Percentiles rank a stretch among this genome's conserved stretches.
Conservation (phyloP, 176 grass and related monocot species). For the Guadua angustifolia region DNA sequence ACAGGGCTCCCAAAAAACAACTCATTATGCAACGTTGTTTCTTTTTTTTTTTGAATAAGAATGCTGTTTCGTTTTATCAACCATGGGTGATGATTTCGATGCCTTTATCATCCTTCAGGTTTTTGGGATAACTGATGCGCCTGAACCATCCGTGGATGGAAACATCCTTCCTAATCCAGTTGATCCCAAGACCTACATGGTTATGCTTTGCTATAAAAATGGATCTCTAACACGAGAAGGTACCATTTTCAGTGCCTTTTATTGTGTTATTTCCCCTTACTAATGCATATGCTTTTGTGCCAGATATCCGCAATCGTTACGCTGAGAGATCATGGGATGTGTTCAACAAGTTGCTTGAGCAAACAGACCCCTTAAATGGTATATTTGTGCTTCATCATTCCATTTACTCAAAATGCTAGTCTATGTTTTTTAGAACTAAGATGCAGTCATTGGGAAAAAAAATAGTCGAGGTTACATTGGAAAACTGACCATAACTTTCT, state of each 20-base stretch:
- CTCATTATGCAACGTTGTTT: not conserved
- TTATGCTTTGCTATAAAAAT: slow-evolving; percentile 87
- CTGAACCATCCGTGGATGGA: slow-evolving; percentile 58
- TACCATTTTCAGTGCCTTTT: slow-evolving; percentile 22
- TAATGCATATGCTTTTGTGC: slow-evolving; percentile 11
- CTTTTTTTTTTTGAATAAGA: not conserved
- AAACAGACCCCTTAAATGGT: slow-evolving; percentile 76
- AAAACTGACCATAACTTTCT: not conserved
- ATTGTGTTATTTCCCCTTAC: not conserved
- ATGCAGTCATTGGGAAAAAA: not conserved
- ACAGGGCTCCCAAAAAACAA: not conserved
- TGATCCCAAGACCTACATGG: slow-evolving; percentile 68
- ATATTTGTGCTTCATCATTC: not conserved
- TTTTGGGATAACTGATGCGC: slow-evolving; percentile 52
- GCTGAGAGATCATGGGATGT: slow-evolving; percentile 82
- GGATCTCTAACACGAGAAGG: slow-evolving; percentile 76
- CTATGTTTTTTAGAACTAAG: not conserved
- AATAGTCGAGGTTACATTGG: not conserved
- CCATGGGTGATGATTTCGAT: not conserved
- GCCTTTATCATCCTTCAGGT: slow-evolving; percentile 55
- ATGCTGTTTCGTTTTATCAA: not conserved
- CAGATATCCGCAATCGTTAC: slow-evolving; percentile 69
- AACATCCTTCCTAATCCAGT: slow-evolving; percentile 73
- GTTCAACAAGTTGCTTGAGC: slow-evolving; percentile 67
- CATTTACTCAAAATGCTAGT: not conserved